Conservation (phyloP, 2,329 filamentous ascomycete genomes). For the Dactylella cylindrospora region DNA sequence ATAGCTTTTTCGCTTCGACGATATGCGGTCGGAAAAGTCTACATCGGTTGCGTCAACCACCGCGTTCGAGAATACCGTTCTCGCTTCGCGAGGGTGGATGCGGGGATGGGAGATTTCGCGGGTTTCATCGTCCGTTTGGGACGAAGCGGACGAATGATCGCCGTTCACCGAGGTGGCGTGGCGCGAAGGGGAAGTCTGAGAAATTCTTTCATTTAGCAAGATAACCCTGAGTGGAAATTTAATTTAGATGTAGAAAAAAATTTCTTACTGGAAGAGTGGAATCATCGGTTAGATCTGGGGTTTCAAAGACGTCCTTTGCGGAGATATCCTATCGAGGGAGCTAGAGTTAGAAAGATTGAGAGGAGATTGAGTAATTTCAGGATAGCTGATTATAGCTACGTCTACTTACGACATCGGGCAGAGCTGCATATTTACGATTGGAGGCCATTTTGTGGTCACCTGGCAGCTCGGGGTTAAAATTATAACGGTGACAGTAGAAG, state of each 20-base stretch:
- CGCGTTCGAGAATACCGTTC: constrained; percentile 73
- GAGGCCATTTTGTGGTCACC: constrained; percentile 65
- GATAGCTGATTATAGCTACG: constrained; percentile 22
- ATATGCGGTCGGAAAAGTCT: constrained; percentile 87
- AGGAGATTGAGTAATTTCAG: constrained; percentile 21
- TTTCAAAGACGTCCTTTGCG: constrained; percentile 88
- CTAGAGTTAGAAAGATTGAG: constrained; percentile 8
- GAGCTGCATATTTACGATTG: constrained; percentile 69
- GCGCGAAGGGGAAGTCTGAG: constrained; percentile 59
- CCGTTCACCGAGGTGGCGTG: constrained; percentile 57
- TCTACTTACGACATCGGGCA: constrained; percentile 70
- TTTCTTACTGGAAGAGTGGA: constrained; percentile 74
- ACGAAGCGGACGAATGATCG: constrained; percentile 58
- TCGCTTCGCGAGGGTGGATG: constrained; percentile 75
- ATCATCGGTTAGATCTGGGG: constrained; percentile 87
- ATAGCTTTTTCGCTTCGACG: constrained; percentile 80
- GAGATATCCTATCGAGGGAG: constrained; percentile 70
- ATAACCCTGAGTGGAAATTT: not conserved
- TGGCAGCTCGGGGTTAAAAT: too few relatives aligned
- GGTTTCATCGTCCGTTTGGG: constrained; percentile 62
- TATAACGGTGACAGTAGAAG: too few relatives aligned
- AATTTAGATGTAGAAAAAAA: not conserved
- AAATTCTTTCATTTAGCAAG: constrained; percentile 1
- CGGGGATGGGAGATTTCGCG: constrained; percentile 73
- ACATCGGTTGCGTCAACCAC: constrained; percentile 74